These are phyloP conservation scores for California macrophylla DNA, from an alignment of 441 rosid genomes.

Conservation along the genomic window DNA sequence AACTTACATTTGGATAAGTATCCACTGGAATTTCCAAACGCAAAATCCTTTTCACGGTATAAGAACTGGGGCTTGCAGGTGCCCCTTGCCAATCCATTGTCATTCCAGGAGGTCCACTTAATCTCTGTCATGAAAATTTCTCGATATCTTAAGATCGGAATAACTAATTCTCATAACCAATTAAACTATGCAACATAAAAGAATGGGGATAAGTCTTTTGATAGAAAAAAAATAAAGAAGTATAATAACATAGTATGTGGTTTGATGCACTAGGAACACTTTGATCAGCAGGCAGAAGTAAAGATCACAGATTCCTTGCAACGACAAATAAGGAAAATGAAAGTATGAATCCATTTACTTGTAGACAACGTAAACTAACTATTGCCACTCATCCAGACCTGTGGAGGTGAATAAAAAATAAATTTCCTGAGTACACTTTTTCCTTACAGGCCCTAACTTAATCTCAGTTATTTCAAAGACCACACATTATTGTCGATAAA, in stretches of 20 bases:
- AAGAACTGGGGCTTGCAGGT: constrained; percentile 84
- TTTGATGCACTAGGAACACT: background rate
- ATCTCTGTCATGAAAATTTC: constrained; percentile 39
- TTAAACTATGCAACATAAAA: background rate
- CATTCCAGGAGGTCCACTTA: constrained; percentile 81
- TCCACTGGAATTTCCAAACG: constrained; percentile 98
- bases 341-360: too few relatives aligned
- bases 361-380: background rate
- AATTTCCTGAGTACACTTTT: background rate
- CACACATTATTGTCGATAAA: background rate
- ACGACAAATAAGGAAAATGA: background rate
- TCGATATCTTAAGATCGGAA: background rate
- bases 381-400: background rate
- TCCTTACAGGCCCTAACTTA: too few relatives aligned
- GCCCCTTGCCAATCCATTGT: constrained; percentile 97
- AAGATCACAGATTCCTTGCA: background rate
- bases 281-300: background rate
- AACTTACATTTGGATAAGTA: constrained; percentile 57
- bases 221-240: too few relatives aligned
- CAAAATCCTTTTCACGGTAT: constrained; percentile 79
- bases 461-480: too few relatives aligned
- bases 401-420: background rate
- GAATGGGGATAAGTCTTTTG: background rate
- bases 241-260: background rate
- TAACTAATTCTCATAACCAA: background rate